Evolutionary conservation across 2,329 filamentous ascomycete species (phyloP), one percentile per base, ranked within the genome.

Genomic region (Xylaria sp.): DNA sequence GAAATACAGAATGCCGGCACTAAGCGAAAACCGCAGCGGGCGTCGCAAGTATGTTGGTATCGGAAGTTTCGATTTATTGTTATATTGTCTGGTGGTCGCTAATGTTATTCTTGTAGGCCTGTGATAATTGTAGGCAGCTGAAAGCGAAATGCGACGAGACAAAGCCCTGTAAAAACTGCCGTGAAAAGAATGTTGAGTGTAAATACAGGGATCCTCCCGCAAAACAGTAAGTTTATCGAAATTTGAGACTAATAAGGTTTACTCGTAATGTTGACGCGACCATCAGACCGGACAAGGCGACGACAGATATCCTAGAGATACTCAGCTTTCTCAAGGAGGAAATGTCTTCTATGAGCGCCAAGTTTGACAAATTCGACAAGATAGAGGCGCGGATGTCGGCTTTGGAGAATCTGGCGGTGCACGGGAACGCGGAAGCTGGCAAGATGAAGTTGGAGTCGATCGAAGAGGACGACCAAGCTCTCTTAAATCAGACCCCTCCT

Each of bases 91-190:
- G n/a, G 17, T 15, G 38, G 46, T 25, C 31, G 74, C 74, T 63
- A 60, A 69, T 60, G 64, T 69, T 35, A 57, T 66, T 43, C 12
- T 65, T 19, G 14, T 61, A 96, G 89, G 95, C 95, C 38, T 99
- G 95, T 77, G 93, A 96, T 72, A 92, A 90, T 76, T 97, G 93
- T 77, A 88, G 93, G 61, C 86, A 91, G 64, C 84, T 94, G 40
- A 97, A 96, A 77, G 92, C 92, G 14, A 96, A 96, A 78, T 97
- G 93, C 75, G 92, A 96, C 71, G 93, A 97, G 80, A 88, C 89
- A 11, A 88, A 90, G 68, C 93, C 91, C 1, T 90, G 91, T 71
- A 94, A 92, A 73, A 92, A 89, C 71, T 99, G 95, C 76, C 90
- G 90, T 71, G 94, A 98, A 69, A 96, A 96, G 74, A 89, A 86